A percentile compares a stretch with the other conserved stretches of the same genome.
Conservation (phyloP, 176 grass and related monocot species). For the Neostapfia colusana region DNA sequence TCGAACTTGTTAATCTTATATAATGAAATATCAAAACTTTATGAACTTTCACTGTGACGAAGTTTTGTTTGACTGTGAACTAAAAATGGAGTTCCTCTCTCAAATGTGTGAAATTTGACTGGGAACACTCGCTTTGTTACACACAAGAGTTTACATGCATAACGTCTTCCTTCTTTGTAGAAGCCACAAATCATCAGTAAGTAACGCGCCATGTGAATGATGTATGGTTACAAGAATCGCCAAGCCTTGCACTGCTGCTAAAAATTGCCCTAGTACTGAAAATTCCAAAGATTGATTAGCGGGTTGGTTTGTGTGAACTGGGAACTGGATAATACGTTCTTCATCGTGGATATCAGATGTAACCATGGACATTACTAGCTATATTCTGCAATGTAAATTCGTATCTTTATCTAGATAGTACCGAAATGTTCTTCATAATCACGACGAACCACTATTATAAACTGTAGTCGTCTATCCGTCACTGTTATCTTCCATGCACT, state of each 20-base stretch:
- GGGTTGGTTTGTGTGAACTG: not conserved
- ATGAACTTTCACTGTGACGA: not conserved
- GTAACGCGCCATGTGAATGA: not conserved
- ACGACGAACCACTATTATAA: not conserved
- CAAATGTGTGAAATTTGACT: not conserved
- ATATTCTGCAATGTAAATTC: not conserved
- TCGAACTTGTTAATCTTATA: not conserved
- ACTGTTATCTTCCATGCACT: not conserved
- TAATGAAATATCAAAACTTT: not conserved
- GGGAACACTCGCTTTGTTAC: not conserved
- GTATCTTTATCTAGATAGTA: not conserved
- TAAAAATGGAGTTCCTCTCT: not conserved
- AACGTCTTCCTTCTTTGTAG: not conserved
- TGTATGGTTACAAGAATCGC: constrained; percentile 5
- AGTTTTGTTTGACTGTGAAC: not conserved
- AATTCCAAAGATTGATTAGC: not conserved
- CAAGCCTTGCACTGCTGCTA: not conserved
- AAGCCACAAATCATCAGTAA: not conserved
- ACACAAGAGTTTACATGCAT: not conserved
- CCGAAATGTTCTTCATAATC: not conserved
- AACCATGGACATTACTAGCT: not conserved
- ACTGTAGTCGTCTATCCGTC: not conserved
- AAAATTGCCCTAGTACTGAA: not conserved
- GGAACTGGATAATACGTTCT: not conserved
- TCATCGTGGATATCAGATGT: not conserved